These are phyloP conservation scores for Hortaea sp. DNA, from an alignment of 2,329 filamentous ascomycete species.

Conservation along the genomic window DNA sequence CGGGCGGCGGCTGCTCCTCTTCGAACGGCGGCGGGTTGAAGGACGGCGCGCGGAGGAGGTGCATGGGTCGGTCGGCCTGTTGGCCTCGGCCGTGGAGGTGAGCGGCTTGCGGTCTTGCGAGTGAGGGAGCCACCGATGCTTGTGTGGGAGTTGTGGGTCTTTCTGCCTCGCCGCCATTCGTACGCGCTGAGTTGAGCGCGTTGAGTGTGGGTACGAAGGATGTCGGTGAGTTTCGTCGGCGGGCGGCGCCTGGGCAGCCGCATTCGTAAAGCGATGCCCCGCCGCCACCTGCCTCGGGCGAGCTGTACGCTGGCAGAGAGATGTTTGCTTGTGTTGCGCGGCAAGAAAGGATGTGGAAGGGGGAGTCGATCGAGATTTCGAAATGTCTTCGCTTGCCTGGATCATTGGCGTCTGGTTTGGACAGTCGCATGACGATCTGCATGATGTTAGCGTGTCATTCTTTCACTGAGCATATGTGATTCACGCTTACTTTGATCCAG, in stretches of 20 bases:
- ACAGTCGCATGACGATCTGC: slow-evolving; percentile 85
- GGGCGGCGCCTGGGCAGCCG: slow-evolving; percentile 57
- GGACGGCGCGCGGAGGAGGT: slow-evolving; percentile 71
- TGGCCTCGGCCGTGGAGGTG: slow-evolving; percentile 31
- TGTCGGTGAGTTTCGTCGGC: slow-evolving; percentile 38
- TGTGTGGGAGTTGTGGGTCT: slow-evolving; percentile 8
- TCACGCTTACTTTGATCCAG: slow-evolving; percentile 72
- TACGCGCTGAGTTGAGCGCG: slow-evolving; percentile 36
- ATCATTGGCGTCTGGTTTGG: slow-evolving; percentile 69
- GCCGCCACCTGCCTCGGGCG: slow-evolving; percentile 31
- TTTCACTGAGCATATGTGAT: background rate
- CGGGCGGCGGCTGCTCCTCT: slow-evolving; percentile 65
- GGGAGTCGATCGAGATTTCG: slow-evolving; percentile 92
- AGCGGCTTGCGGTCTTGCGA: slow-evolving; percentile 41
- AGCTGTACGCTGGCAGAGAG: slow-evolving; percentile 69
- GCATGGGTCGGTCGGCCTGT: slow-evolving; percentile 58
- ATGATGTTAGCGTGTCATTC: background rate
- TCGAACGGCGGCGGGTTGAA: slow-evolving; percentile 85
- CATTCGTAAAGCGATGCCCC: slow-evolving; percentile 41
- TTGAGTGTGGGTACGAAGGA: slow-evolving; percentile 47
- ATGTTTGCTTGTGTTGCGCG: slow-evolving; percentile 88
- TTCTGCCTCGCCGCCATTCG: slow-evolving; percentile 14
- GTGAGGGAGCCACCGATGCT: slow-evolving; percentile 28
- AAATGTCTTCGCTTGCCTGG: slow-evolving; percentile 76
- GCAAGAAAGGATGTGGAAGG: slow-evolving; percentile 86